A percentile compares a stretch with the other conserved stretches of the same genome.
Conservation (phyloP, 2,329 filamentous ascomycete genomes). For the Pseudogymnoascus sp. region DNA sequence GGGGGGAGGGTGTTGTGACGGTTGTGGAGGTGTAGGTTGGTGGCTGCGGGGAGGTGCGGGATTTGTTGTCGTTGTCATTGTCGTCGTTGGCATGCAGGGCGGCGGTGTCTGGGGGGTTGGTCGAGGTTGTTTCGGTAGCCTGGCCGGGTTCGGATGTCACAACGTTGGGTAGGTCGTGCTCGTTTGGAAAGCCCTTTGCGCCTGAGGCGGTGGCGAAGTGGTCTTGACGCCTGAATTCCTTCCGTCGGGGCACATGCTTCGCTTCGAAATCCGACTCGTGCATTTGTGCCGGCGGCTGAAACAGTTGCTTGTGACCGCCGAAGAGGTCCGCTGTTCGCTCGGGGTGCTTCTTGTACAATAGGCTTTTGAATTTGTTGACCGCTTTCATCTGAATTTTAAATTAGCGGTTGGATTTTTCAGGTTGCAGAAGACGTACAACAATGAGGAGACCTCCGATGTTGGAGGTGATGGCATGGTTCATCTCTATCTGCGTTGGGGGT, state of each 20-base stretch:
- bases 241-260: constrained; percentile 15
- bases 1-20: no score
- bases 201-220: constrained; percentile 15
- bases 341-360: constrained; percentile 51
- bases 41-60: not conserved
- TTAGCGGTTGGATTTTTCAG: constrained; percentile 15
- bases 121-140: not conserved
- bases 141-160: not conserved
- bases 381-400: constrained; percentile 74
- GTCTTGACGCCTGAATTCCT: constrained; percentile 12
- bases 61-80: not conserved
- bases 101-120: not conserved
- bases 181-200: not conserved
- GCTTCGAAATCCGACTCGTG: constrained; percentile 7
- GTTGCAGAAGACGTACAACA: constrained; percentile 47
- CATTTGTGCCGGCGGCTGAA: constrained; percentile 6
- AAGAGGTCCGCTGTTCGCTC: not conserved
- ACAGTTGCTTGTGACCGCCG: constrained; percentile 2
- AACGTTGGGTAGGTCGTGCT: not conserved
- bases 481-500: constrained; percentile 78
- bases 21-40: not conserved
- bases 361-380: constrained; percentile 75
- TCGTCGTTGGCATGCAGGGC: not conserved
- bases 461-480: constrained; percentile 81
- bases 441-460: constrained; percentile 81